Evolutionary conservation across 208 protist genomes (phyloP).

Genomic region (Blastocrithidia nonstop): DNA sequence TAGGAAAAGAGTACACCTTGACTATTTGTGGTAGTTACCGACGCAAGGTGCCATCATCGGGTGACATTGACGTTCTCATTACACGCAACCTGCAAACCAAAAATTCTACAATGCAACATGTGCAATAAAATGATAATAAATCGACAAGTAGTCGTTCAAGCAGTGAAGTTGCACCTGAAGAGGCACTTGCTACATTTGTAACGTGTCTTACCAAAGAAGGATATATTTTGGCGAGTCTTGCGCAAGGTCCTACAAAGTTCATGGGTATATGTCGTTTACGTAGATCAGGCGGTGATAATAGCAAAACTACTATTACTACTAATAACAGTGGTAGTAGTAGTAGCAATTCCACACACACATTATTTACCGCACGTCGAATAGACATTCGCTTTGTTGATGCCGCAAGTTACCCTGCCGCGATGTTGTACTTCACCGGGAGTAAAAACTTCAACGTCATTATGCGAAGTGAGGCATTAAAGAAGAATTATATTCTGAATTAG

Average conservation of each 20-base stretch:
- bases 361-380: conserved; percentile 50
- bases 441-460: conserved; percentile 88
- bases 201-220: conserved; percentile 34
- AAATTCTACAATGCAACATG: background rate
- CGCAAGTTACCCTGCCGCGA: conserved; percentile 57
- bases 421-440: conserved; percentile 90
- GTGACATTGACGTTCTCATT: conserved; percentile 81
- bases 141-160: background rate
- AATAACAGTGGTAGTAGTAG: conserved; percentile 3
- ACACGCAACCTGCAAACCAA: conserved; percentile 17
- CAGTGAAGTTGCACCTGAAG: conserved; percentile 5
- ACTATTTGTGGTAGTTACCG: conserved; percentile 76
- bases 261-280: conserved; percentile 79
- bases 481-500: conserved; percentile 69
- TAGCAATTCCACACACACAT: conserved; percentile 6
- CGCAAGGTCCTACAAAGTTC: conserved; percentile 72
- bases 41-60: conserved; percentile 28
- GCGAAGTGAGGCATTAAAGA: conserved; percentile 73
- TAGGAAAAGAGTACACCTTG: conserved; percentile 51
- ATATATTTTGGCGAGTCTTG: conserved; percentile 72
- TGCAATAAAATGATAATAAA: background rate
- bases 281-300: background rate
- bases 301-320: background rate
- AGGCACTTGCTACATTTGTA: conserved; percentile 44
- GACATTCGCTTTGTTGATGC: conserved; percentile 80